Percentiles rank a stretch among this genome's conserved stretches.
Conservation (phyloP, 176 grass and related monocot species). For the Bonia amplexicaulis region DNA sequence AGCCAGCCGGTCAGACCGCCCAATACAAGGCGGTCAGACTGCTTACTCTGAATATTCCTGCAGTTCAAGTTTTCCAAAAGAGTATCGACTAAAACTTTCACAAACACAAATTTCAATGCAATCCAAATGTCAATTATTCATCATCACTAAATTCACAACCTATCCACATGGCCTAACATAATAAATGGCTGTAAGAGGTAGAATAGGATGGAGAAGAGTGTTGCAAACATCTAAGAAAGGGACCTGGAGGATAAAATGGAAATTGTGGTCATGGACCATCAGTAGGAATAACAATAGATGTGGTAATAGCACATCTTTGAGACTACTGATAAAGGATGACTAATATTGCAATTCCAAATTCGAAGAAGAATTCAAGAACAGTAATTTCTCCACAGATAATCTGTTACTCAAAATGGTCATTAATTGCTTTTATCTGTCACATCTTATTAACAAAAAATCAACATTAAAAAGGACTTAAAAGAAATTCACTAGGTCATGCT, state of each 20-base stretch:
- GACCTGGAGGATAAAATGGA: slow-evolving; percentile 46
- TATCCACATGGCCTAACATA: background rate
- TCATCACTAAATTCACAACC: too few relatives aligned
- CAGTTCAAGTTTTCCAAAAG: too few relatives aligned
- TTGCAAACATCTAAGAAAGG: slow-evolving; percentile 97
- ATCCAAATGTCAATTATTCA: too few relatives aligned
- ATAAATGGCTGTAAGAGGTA: slow-evolving; percentile 75
- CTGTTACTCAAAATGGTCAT: background rate
- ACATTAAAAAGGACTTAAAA: background rate
- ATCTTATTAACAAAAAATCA: background rate
- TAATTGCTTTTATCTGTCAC: background rate
- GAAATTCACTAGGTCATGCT: background rate
- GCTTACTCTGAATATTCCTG: too few relatives aligned
- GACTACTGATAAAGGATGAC: background rate
- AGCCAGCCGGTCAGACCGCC: too few relatives aligned
- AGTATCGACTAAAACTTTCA: too few relatives aligned
- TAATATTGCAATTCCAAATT: background rate
- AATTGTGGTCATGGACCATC: background rate
- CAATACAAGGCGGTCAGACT: too few relatives aligned
- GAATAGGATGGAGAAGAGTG: slow-evolving; percentile 80
- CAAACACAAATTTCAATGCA: too few relatives aligned
- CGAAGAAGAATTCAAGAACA: background rate
- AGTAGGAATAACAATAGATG: background rate
- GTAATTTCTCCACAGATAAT: background rate
- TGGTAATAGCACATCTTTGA: background rate